Conservation (phyloP, 2,329 filamentous ascomycete species). For the Mycosphaerella arachidis region DNA sequence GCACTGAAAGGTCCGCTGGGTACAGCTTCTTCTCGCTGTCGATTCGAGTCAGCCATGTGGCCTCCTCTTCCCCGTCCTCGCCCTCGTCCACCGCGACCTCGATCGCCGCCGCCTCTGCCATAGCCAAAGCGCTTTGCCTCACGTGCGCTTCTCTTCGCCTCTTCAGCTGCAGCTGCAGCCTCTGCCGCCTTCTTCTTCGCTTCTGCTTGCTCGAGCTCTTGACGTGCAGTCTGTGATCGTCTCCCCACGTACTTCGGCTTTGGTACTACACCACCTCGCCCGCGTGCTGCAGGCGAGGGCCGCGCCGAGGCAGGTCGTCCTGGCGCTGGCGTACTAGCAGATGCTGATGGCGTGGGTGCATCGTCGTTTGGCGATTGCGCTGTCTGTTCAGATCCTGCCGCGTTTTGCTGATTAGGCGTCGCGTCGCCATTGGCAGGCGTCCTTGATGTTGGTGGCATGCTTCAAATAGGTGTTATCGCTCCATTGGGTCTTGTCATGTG, state of each 20-base stretch:
- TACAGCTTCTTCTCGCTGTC: conserved; percentile 22
- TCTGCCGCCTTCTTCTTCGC: conserved; percentile 37
- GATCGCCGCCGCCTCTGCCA: conserved; percentile 20
- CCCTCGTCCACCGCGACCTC: conserved; percentile 22
- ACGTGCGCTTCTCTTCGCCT: conserved; percentile 24
- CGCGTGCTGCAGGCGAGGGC: conserved; percentile 12
- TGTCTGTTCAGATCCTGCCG: conserved; percentile 2
- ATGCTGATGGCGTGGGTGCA: not conserved
- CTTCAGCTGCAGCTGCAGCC: conserved; percentile 32
- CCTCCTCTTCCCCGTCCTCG: conserved; percentile 35
- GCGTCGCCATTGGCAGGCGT: not conserved
- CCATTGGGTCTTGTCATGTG: not conserved
- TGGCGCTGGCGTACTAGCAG: not conserved
- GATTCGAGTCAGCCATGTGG: conserved; percentile 36
- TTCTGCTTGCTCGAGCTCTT: conserved; percentile 39
- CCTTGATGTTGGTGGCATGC: not conserved
- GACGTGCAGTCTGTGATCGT: conserved; percentile 43
- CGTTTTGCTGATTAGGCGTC: not conserved
- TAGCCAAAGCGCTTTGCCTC: conserved; percentile 25
- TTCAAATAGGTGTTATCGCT: not conserved
- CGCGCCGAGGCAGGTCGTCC: conserved; percentile 6
- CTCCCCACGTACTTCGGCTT: conserved; percentile 43
- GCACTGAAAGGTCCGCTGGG: conserved; percentile 42
- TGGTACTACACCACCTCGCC: conserved; percentile 18
- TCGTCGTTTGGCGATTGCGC: not conserved